These are phyloP conservation scores for Thalassiosira livingstoniorum DNA, from an alignment of 352 stramenopile species.

Conservation along the genomic window DNA sequence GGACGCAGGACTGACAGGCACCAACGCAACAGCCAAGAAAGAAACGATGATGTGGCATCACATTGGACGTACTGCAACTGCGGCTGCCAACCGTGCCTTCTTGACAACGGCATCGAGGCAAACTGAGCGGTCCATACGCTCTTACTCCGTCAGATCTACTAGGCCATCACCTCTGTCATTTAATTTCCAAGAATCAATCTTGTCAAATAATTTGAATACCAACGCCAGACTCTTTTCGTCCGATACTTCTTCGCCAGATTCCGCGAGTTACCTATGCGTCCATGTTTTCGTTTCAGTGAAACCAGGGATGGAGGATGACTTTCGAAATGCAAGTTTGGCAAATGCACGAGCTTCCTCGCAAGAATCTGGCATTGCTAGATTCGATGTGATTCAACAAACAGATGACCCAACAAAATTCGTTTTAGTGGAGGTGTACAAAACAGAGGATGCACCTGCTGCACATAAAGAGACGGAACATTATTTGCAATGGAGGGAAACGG, in stretches of 20 bases:
- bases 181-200: too few species aligned
- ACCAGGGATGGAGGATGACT: constrained; percentile 53
- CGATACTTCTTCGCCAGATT: background rate
- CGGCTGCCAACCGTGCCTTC: too few species aligned
- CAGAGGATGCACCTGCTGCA: constrained; percentile 50
- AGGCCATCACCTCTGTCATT: too few species aligned
- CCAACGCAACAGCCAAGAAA: too few species aligned
- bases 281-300: constrained; percentile 66
- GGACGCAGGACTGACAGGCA: too few species aligned
- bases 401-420: constrained; percentile 67
- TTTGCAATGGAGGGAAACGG: constrained; percentile 55
- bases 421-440: constrained; percentile 72
- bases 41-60: too few species aligned
- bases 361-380: constrained; percentile 63
- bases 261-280: constrained; percentile 41
- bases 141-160: too few species aligned
- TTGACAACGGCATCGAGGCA: too few species aligned
- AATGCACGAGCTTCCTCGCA: constrained; percentile 59
- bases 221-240: too few species aligned
- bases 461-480: constrained; percentile 76
- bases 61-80: too few species aligned
- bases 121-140: too few species aligned
- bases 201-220: too few species aligned
- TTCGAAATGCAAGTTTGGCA: constrained; percentile 51
- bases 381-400: constrained; percentile 67